A percentile compares a stretch with the other conserved stretches of the same genome.
phyloP scores from a whole-genome alignment of 441 rosid genomes.

The Adansonia grandidieri region DNA sequence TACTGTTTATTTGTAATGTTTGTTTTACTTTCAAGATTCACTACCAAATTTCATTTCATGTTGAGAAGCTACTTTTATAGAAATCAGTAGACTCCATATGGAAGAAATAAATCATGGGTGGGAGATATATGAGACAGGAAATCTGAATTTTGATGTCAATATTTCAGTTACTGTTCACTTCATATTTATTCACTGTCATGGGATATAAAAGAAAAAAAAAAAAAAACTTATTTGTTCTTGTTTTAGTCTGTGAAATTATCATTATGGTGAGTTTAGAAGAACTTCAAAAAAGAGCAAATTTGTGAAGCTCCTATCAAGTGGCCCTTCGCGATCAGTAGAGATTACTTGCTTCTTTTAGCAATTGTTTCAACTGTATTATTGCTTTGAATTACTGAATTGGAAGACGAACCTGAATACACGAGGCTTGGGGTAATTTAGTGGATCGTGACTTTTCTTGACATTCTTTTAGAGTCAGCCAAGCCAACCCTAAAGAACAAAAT shows the following conservation, averaged over 20 bases:
- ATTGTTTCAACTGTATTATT: neutral
- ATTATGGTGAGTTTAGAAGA: neutral
- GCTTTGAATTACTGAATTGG: neutral
- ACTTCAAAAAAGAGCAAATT: constrained; percentile 7
- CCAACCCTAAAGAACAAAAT: constrained; percentile 4
- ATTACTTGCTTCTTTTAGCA: neutral
- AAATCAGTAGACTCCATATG: neutral
- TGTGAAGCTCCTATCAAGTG: neutral
- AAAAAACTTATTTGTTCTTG: neutral
- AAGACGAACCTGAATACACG: neutral
- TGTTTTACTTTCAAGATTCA: neutral
- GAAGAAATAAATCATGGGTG: neutral
- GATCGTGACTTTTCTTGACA: constrained; percentile 4
- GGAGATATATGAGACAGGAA: neutral
- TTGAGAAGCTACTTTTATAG: neutral
- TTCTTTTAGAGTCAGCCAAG: constrained; percentile 3
- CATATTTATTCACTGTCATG: neutral
- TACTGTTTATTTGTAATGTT: neutral
- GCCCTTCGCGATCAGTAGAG: neutral
- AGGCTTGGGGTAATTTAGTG: neutral
- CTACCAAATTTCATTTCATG: neutral
- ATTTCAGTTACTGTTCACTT: neutral
- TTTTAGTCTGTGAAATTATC: neutral
- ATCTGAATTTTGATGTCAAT: no score
- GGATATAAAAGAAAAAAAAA: neutral